Evolutionary conservation across 208 protist species (phyloP).

Genomic region (Leishmania tropica): DNA sequence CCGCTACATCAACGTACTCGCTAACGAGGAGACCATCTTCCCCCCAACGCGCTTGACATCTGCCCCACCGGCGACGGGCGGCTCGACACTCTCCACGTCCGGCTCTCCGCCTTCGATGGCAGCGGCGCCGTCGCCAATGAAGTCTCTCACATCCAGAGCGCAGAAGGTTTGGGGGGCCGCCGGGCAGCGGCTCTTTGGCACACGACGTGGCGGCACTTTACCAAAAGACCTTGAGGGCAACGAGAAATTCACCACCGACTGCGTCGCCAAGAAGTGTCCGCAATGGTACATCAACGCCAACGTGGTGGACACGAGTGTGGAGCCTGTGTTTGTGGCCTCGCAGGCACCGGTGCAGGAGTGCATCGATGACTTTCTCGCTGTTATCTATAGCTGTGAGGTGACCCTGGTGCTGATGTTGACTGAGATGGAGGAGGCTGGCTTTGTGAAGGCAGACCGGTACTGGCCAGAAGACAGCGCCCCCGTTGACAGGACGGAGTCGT

Average conservation of each 20-base stretch:
- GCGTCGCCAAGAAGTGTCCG: conserved; percentile 3
- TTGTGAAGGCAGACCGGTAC: conserved; percentile 83
- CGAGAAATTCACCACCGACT: neutral
- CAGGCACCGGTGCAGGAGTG: conserved; percentile 71
- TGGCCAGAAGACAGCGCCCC: conserved; percentile 51
- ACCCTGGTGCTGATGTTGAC: conserved; percentile 84
- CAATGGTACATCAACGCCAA: conserved; percentile 78
- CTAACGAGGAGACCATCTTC: conserved; percentile 81
- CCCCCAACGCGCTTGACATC: conserved; percentile 25
- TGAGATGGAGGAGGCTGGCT: conserved; percentile 44
- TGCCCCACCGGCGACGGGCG: neutral
- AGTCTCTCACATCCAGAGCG: neutral
- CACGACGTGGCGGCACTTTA: conserved; percentile 8
- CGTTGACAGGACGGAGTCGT: conserved; percentile 11
- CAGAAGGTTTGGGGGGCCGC: neutral
- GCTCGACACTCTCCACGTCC: neutral
- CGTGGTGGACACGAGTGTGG: conserved; percentile 32
- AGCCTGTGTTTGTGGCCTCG: conserved; percentile 71
- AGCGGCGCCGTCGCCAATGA: neutral
- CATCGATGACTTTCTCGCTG: conserved; percentile 63
- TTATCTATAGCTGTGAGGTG: conserved; percentile 51
- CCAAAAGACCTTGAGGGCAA: neutral
- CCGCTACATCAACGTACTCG: conserved; percentile 80
- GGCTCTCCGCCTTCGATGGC: neutral
- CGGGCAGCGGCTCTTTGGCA: conserved; percentile 13